Conservation (phyloP, 352 stramenopile genomes). For the Plasmopara halstedii region DNA sequence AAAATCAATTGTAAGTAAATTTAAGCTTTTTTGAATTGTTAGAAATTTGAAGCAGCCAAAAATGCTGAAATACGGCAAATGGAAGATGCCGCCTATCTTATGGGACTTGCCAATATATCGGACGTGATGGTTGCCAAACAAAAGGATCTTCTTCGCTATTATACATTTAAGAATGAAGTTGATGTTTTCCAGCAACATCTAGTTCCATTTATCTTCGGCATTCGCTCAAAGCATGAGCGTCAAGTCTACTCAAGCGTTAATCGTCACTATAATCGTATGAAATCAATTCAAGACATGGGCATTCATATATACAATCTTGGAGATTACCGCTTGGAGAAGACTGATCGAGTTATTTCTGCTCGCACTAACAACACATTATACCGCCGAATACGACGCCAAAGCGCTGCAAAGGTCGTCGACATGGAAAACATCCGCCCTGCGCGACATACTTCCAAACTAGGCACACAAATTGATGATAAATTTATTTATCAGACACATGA, state of each 20-base stretch:
- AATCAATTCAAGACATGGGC: conserved; percentile 57
- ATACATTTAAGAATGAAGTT: conserved; percentile 69
- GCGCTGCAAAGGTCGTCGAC: conserved; percentile 51
- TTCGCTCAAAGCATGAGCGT: conserved; percentile 38
- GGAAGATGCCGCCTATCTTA: conserved; percentile 31
- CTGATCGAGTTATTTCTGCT: conserved; percentile 47
- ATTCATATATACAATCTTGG: conserved; percentile 74
- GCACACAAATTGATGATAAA: conserved; percentile 17
- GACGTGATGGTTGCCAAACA: conserved; percentile 41
- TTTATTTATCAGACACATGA: conserved; percentile 65
- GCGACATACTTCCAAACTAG: conserved; percentile 3
- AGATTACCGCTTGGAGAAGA: conserved; percentile 30
- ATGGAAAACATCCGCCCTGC: conserved; percentile 42
- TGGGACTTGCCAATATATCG: conserved; percentile 59
- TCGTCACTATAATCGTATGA: conserved; percentile 57
- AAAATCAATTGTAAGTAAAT: too few relatives aligned
- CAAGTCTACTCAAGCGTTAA: conserved; percentile 67
- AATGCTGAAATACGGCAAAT: conserved; percentile 26
- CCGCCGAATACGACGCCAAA: conserved; percentile 38
- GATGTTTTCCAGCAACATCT: conserved; percentile 75
- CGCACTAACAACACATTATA: conserved; percentile 41
- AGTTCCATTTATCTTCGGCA: conserved; percentile 59
- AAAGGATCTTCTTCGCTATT: conserved; percentile 48
- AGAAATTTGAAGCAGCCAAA: conserved; percentile 25
- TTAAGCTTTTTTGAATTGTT: too few relatives aligned